Evolutionary conservation across 306 rosid species (phyloP), one percentile per base, ranked within the genome.

Genomic region (Medicago arabica): DNA sequence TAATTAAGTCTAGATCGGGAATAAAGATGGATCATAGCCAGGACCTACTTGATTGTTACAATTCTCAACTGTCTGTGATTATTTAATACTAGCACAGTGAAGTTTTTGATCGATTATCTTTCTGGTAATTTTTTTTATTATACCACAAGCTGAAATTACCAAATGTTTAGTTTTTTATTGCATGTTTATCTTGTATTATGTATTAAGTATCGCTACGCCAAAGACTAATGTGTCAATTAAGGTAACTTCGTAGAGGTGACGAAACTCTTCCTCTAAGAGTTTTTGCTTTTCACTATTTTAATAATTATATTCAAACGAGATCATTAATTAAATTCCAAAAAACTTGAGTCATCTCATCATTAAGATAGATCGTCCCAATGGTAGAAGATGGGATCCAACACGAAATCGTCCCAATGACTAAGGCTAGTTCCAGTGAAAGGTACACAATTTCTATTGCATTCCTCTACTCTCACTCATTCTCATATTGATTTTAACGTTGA

Each of bases 1-100:
- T 64, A 57, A 74, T 60, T 51, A 51, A 75, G 67, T 25, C 59
- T 38, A 25, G 17, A 69, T 69, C 49, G 14, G 4, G 64, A 38
- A 9, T n/a, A 69, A 44, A 19, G 39, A 46, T 69, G 44, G 15
- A 50, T 50, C 54, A 25, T 8, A 51, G 69, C 28, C 40, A 28
- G n/a, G 6, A 60, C 55, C 10, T 59, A 36, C 14, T 25, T 70
- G 34, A 25, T n/a, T 36, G 47, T 40, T 38, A 63, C 40, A 71
- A 19, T 17, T 49, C 31, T 18, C 13, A 78, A 47, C 19, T 70
- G 1, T 70, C 1, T 58, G 9, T 15, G 25, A 72, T 59, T 19
- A 72, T 58, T 72, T 59, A 53, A 65, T 51, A 39, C 43, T 40
- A 47, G 9, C 53, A 41, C 67, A 76, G 10, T 60, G 9, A 57